phyloP scores from a whole-genome alignment of 2,329 filamentous ascomycete species.

The Aspergillus fructus region DNA sequence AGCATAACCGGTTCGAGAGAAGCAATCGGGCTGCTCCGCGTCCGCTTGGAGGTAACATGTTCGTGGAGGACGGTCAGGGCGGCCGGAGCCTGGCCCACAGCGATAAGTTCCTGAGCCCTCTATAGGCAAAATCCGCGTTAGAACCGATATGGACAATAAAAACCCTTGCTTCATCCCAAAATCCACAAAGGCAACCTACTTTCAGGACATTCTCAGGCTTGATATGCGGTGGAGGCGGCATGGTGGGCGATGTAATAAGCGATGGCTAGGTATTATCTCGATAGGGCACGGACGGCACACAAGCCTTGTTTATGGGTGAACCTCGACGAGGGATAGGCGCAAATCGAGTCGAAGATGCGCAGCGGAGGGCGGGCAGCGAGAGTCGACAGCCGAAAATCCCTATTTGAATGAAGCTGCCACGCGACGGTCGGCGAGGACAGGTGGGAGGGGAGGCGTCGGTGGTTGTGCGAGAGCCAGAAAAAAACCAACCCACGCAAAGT shows the following conservation, averaged over 20 bases:
- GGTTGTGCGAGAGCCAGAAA: conserved; percentile 37
- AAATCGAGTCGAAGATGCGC: conserved; percentile 23
- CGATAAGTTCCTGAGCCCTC: conserved; percentile 97
- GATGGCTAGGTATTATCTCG: conserved; percentile 8
- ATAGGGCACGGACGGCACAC: conserved; percentile 16
- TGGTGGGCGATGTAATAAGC: conserved; percentile 48
- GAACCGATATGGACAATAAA: background rate
- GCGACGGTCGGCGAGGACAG: conserved; percentile 32
- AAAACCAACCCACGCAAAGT: conserved; percentile 24
- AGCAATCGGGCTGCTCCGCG: conserved; percentile 93
- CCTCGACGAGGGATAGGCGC: conserved; percentile 9
- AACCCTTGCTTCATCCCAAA: background rate
- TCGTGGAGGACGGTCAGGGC: conserved; percentile 95
- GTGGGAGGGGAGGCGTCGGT: conserved; percentile 19
- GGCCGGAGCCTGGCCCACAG: conserved; percentile 87
- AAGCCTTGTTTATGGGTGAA: background rate
- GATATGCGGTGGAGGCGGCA: conserved; percentile 95
- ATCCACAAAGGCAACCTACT: conserved; percentile 39
- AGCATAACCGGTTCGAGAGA: conserved; percentile 98
- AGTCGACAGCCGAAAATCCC: conserved; percentile 23
- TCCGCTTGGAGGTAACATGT: conserved; percentile 98
- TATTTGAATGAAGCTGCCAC: conserved; percentile 34
- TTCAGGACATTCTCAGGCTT: conserved; percentile 99
- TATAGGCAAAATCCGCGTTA: conserved; percentile 34
- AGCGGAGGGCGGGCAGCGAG: conserved; percentile 29